Conservation (phyloP, 768 basidiomycete genomes). For the Leccinum arenicola region DNA sequence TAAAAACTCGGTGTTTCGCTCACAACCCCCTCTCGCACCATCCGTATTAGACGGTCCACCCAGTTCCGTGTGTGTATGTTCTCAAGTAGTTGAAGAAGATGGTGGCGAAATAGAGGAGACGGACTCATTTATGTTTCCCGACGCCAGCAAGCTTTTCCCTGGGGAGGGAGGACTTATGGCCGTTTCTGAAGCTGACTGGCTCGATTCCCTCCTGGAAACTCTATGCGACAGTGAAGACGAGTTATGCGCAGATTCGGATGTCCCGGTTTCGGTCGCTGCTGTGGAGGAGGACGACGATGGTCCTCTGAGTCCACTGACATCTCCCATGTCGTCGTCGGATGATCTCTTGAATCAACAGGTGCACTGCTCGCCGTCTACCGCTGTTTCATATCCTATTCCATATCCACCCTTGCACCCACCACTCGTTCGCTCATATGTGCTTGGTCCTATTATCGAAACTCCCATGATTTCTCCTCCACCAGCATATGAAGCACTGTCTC, state of each 20-base stretch:
- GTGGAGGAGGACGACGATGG: slow-evolving; percentile 60
- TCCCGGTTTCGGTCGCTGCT: slow-evolving; percentile 44
- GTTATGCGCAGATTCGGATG: slow-evolving; percentile 42
- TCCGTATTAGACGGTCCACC: slow-evolving; percentile 21
- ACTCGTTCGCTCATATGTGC: slow-evolving; percentile 50
- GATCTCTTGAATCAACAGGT: slow-evolving; percentile 58
- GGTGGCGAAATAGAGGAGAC: slow-evolving; percentile 40
- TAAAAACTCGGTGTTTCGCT: slow-evolving; percentile 75
- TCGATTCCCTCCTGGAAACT: slow-evolving; percentile 75
- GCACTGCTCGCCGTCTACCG: slow-evolving; percentile 46
- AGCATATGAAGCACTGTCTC: slow-evolving; percentile 57
- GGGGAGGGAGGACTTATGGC: slow-evolving; percentile 31
- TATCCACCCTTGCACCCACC: slow-evolving; percentile 64
- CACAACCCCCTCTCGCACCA: slow-evolving; percentile 42
- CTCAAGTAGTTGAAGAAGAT: slow-evolving; percentile 49
- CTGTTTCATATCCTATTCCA: slow-evolving; percentile 59
- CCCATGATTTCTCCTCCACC: slow-evolving; percentile 39
- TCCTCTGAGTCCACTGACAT: slow-evolving; percentile 57
- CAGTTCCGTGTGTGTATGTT: slow-evolving; percentile 27
- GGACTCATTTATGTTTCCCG: slow-evolving; percentile 80
- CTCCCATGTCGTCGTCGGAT: slow-evolving; percentile 77
- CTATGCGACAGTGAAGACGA: slow-evolving; percentile 72
- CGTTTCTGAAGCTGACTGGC: slow-evolving; percentile 74
- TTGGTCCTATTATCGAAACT: slow-evolving; percentile 42
- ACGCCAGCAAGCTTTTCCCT: slow-evolving; percentile 56